Percentiles rank a stretch among this genome's conserved stretches.
These are phyloP conservation scores for Polytrichum commune DNA, from an alignment of 225 moss, liverwort and hornwort species.

Conservation along the genomic window DNA sequence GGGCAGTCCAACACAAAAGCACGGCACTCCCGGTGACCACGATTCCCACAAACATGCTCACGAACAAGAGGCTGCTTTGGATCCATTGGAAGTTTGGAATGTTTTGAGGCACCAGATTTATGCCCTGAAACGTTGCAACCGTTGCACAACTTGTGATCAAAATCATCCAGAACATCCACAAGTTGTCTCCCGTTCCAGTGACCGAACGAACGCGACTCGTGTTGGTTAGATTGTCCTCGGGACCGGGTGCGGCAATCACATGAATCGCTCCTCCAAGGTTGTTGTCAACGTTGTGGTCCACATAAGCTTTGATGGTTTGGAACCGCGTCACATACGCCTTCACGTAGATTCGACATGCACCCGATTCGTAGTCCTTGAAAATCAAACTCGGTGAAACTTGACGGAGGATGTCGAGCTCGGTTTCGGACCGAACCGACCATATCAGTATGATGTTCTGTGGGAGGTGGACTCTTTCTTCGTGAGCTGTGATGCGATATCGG, in stretches of 20 bases:
- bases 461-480: not conserved
- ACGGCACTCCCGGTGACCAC: not conserved
- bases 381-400: slow-evolving; percentile 4
- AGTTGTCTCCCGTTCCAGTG: slow-evolving; percentile 1
- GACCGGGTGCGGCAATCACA: too few species aligned
- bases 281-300: too few species aligned
- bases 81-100: not conserved
- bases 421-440: slow-evolving; percentile 5
- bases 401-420: not conserved
- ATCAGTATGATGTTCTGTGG: slow-evolving; percentile 13
- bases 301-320: accelerated
- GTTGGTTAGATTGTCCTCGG: not conserved
- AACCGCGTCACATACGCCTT: slow-evolving; percentile 3
- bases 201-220: too few species aligned
- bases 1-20: not conserved
- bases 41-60: not conserved
- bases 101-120: not conserved
- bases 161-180: slow-evolving; percentile 7
- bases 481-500: slow-evolving; percentile 8
- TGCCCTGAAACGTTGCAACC: not conserved
- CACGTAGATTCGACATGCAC: not conserved
- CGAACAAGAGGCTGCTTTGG: not conserved
- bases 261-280: too few species aligned
- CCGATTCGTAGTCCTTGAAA: not conserved
- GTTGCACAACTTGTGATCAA: not conserved